Evolutionary conservation across 2,329 filamentous ascomycete genomes (phyloP).

Genomic region (Xylariaceae sp.): DNA sequence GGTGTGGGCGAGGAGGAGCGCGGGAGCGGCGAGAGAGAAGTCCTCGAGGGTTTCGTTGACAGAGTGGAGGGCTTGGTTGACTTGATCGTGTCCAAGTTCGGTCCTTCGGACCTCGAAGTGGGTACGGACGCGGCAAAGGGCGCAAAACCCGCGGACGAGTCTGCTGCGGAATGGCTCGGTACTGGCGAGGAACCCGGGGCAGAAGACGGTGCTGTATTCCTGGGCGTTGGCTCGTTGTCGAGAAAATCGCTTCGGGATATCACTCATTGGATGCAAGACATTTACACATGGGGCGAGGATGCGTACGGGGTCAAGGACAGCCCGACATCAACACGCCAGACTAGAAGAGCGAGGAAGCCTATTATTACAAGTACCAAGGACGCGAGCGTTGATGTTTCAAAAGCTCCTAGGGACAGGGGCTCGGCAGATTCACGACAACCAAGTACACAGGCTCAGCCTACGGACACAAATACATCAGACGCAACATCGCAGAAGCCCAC

Average conservation of each 20-base stretch:
- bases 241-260: constrained; percentile 71
- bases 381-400: constrained; percentile 6
- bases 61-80: constrained; percentile 85
- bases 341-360: constrained; percentile 43
- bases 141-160: constrained; percentile 23
- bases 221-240: constrained; percentile 75
- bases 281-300: constrained; percentile 81
- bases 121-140: constrained; percentile 40
- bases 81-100: constrained; percentile 84
- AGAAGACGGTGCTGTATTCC: constrained; percentile 84
- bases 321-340: constrained; percentile 65
- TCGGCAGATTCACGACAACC: constrained; percentile 6
- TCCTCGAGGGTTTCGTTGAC: constrained; percentile 83
- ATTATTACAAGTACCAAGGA: constrained; percentile 9
- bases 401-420: constrained; percentile 8
- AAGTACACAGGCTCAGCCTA: constrained; percentile 6
- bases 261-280: constrained; percentile 84
- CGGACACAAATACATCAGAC: constrained; percentile 5
- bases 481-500: constrained; percentile 7
- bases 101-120: constrained; percentile 41
- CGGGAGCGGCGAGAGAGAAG: constrained; percentile 90
- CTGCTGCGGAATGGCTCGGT: constrained; percentile 69
- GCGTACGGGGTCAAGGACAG: constrained; percentile 86
- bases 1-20: constrained; percentile 95
- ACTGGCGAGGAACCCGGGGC: constrained; percentile 66